These are phyloP conservation scores for Coprinopsis cinerea DNA, from an alignment of 768 basidiomycete genomes.

Conservation along the genomic window DNA sequence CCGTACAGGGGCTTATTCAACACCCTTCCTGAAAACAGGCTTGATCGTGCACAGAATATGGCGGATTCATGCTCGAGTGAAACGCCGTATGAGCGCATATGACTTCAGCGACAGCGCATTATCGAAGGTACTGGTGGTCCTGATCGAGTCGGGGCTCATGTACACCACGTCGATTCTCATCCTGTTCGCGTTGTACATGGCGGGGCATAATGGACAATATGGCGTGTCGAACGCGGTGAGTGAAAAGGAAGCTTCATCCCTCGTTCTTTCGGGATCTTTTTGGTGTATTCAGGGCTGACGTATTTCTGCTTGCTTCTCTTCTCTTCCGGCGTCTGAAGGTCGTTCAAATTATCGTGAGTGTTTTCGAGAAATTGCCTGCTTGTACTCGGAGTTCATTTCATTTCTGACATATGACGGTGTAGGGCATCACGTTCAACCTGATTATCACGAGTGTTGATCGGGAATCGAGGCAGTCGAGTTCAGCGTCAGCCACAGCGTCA, in stretches of 20 bases:
- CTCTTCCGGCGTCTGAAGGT: too few relatives aligned
- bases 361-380: neutral
- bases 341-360: slow-evolving; percentile 36
- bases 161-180: slow-evolving; percentile 31
- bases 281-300: neutral
- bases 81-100: slow-evolving; percentile 17
- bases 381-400: neutral
- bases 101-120: slow-evolving; percentile 19
- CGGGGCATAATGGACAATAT: slow-evolving; percentile 30
- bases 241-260: slow-evolving; percentile 4
- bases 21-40: slow-evolving; percentile 16
- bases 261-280: neutral
- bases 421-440: slow-evolving; percentile 30
- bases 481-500: slow-evolving; percentile 7
- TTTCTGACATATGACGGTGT: too few relatives aligned
- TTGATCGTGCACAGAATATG: slow-evolving; percentile 34
- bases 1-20: too few relatives aligned
- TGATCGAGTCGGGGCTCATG: slow-evolving; percentile 35
- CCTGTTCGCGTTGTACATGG: slow-evolving; percentile 29
- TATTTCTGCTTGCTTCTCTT: neutral
- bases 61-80: slow-evolving; percentile 24
- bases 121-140: slow-evolving; percentile 22
- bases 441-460: slow-evolving; percentile 25
- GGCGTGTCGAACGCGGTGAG: slow-evolving; percentile 34
- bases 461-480: slow-evolving; percentile 13